phyloP scores from a whole-genome alignment of 2,329 filamentous ascomycete genomes.

The Monosporascus sp. region DNA sequence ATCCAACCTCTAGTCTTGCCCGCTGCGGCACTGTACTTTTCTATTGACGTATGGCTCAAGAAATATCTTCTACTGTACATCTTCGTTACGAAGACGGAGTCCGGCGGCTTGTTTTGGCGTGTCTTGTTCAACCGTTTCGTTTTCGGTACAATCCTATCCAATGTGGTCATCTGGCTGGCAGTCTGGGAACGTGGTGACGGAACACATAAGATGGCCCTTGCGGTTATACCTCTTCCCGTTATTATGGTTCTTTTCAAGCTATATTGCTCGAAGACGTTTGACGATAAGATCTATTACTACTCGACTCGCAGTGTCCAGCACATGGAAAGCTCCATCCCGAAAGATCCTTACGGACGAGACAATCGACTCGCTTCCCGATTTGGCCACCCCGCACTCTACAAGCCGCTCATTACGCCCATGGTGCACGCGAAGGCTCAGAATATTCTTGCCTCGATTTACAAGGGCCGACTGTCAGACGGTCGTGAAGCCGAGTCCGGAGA shows the following conservation, averaged over 20 bases:
- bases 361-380: slow-evolving; percentile 74
- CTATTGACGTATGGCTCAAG: slow-evolving; percentile 81
- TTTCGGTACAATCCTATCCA: slow-evolving; percentile 72
- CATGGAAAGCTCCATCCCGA: slow-evolving; percentile 40
- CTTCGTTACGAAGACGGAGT: slow-evolving; percentile 95
- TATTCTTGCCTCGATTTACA: slow-evolving; percentile 78
- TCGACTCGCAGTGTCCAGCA: slow-evolving; percentile 55
- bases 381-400: slow-evolving; percentile 86
- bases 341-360: slow-evolving; percentile 46
- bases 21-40: slow-evolving; percentile 84
- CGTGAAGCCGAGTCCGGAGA: slow-evolving; percentile 54
- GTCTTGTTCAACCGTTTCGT: slow-evolving; percentile 89
- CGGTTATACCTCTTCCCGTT: slow-evolving; percentile 69
- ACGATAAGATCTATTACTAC: slow-evolving; percentile 76
- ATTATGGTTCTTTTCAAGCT: slow-evolving; percentile 79
- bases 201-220: slow-evolving; percentile 55
- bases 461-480: slow-evolving; percentile 67
- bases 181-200: slow-evolving; percentile 65
- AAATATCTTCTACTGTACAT: slow-evolving; percentile 94
- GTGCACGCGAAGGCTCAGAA: slow-evolving; percentile 88
- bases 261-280: slow-evolving; percentile 72
- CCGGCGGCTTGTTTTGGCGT: slow-evolving; percentile 88
- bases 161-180: slow-evolving; percentile 71
- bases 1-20: slow-evolving; percentile 84
- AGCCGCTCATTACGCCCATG: slow-evolving; percentile 88